Conservation (phyloP, 345 rosid species). For the Nasturtium officinale region DNA sequence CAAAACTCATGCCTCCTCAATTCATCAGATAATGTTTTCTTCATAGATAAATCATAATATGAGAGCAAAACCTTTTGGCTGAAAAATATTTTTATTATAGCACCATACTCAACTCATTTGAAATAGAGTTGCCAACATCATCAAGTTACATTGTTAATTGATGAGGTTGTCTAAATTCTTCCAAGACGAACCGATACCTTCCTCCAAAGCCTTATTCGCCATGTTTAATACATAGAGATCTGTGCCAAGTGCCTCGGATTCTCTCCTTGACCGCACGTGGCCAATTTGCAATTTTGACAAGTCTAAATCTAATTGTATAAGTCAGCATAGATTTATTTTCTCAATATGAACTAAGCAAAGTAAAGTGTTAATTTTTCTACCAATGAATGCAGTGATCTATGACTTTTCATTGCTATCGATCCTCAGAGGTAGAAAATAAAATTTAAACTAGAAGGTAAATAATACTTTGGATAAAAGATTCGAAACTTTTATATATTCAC, state of each 20-base stretch:
- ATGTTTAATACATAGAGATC: constrained; percentile 10
- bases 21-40: background rate
- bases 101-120: background rate
- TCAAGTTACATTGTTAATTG: background rate
- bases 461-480: constrained; percentile 11
- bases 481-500: constrained; percentile 31
- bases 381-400: background rate
- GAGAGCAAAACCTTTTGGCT: no score
- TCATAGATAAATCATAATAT: background rate
- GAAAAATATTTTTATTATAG: no score
- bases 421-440: background rate
- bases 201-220: constrained; percentile 12
- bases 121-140: background rate
- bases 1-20: background rate
- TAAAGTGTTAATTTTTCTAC: background rate
- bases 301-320: background rate
- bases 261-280: background rate
- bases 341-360: background rate
- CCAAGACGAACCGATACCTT: constrained; percentile 14
- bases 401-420: background rate
- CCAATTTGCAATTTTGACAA: background rate
- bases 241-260: background rate
- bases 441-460: background rate
- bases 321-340: background rate
- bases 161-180: constrained; percentile 9